Base-by-base conservation (phyloP, 169 alveolate genomes). In the Plasmodium inui region DNA sequence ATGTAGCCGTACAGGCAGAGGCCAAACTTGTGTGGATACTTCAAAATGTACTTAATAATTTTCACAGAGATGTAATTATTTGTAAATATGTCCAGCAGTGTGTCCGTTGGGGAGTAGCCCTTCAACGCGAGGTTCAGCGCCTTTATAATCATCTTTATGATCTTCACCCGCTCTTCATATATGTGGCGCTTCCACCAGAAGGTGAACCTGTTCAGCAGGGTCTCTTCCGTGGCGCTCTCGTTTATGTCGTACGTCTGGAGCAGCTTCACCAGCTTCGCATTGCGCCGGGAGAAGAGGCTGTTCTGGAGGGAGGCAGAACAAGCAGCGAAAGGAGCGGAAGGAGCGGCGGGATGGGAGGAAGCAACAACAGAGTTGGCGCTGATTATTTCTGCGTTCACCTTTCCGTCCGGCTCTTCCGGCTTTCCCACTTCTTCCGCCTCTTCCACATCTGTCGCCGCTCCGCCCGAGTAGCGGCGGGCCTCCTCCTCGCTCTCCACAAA, bases 1-100 rank as follows among this genome's bases (percentile, higher is more conserved):
- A 95, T 95, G 70, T 95, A 93, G 78, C 97, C 95, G 92, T 96
- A 96, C 34, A 92, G 86, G 67, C 97, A 90, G 74, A 95, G 95
- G 10, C 97, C 97, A 82, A 94, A 95, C 30, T 78, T 91, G 55
- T 79, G 83, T 12, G 98, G 98, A 28, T 92, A 55, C 67, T 67
- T 84, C 28, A 96, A 94, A 26, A 96, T 88, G 73, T 83, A 55
- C 57, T 93, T 94, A 22, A 95, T 78, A 32, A 96, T 94, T 39
- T 89, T 89, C 5, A 89, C 94, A 7, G 91, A 89, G 46, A 89
- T 89, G 53, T 80, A 78, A 61, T 89, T 89, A 34, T 89, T 89
- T 3, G 94, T 89, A 61, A 89, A 89, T 80, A 89, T 89, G 72
- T 89, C 94, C 2, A 89, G 22, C 26, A 89, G 83, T 12, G 94